phyloP scores from a whole-genome alignment of 2,329 filamentous ascomycete species.

The Colletotrichum sojae region DNA sequence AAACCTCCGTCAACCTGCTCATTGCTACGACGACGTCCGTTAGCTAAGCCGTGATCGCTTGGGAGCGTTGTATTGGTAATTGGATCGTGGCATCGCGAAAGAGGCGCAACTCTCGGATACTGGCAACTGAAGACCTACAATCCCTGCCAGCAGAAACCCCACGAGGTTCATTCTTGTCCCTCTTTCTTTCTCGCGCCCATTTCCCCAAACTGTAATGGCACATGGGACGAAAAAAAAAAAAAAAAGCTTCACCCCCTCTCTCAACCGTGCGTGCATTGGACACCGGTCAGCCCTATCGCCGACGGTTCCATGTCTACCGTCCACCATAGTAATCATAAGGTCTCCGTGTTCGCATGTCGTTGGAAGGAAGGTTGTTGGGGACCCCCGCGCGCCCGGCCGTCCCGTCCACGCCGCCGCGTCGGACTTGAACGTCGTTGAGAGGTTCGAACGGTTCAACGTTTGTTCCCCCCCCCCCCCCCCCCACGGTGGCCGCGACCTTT shows the following conservation, averaged over 20 bases:
- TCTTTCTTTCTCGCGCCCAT: too few species aligned
- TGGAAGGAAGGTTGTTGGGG: neutral
- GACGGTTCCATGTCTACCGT: neutral
- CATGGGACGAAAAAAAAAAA: conserved; percentile 34
- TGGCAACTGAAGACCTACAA: neutral
- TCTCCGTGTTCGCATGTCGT: neutral
- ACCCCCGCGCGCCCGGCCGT: neutral
- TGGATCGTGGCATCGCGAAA: neutral
- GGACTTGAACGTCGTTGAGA: conserved; percentile 14
- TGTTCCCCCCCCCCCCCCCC: neutral
- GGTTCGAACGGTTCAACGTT: conserved; percentile 3
- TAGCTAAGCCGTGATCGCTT: too few species aligned
- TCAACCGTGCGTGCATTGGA: conserved; percentile 4
- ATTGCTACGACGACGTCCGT: too few species aligned
- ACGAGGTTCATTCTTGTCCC: too few species aligned
- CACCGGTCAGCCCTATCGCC: conserved; percentile 33
- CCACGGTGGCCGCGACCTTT: too few species aligned
- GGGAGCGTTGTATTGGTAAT: neutral
- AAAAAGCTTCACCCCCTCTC: conserved; percentile 21
- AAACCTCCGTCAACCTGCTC: conserved; percentile 23
- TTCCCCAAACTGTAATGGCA: neutral
- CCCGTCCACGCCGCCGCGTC: conserved; percentile 2
- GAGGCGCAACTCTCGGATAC: neutral
- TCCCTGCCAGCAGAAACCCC: neutral
- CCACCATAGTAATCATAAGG: too few species aligned